Evolutionary conservation across 768 basidiomycete species (phyloP).

Genomic region (Suillus discolor): DNA sequence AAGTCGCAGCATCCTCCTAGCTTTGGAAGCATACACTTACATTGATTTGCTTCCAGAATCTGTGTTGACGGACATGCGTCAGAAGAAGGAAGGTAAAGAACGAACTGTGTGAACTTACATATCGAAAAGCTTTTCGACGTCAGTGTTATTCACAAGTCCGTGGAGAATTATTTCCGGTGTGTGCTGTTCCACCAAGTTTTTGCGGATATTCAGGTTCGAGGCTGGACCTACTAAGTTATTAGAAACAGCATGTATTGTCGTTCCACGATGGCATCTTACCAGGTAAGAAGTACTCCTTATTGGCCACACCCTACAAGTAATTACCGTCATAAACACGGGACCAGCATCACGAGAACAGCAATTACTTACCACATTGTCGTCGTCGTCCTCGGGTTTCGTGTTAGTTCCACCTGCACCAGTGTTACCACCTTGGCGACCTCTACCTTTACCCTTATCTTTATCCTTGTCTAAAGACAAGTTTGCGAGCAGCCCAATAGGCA

Average conservation of each 20-base stretch:
- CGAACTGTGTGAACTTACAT: conserved; percentile 53
- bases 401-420: conserved; percentile 11
- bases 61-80: conserved; percentile 28
- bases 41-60: conserved; percentile 73
- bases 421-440: conserved; percentile 29
- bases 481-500: conserved; percentile 77
- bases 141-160: conserved; percentile 73
- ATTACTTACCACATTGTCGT: conserved; percentile 60
- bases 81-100: background rate
- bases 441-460: conserved; percentile 44
- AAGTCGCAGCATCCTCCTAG: background rate
- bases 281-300: conserved; percentile 78
- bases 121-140: conserved; percentile 82
- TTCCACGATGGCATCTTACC: conserved; percentile 42
- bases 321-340: conserved; percentile 11
- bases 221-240: conserved; percentile 55
- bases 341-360: conserved; percentile 6
- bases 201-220: conserved; percentile 68
- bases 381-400: conserved; percentile 48
- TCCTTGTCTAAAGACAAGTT: conserved; percentile 66
- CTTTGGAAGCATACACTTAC: conserved; percentile 39
- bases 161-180: conserved; percentile 83
- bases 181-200: conserved; percentile 73
- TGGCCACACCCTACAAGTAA: conserved; percentile 68
- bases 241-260: background rate